Conservation (phyloP, 371 early-diverging fungal species). For the Mucor mucedo region DNA sequence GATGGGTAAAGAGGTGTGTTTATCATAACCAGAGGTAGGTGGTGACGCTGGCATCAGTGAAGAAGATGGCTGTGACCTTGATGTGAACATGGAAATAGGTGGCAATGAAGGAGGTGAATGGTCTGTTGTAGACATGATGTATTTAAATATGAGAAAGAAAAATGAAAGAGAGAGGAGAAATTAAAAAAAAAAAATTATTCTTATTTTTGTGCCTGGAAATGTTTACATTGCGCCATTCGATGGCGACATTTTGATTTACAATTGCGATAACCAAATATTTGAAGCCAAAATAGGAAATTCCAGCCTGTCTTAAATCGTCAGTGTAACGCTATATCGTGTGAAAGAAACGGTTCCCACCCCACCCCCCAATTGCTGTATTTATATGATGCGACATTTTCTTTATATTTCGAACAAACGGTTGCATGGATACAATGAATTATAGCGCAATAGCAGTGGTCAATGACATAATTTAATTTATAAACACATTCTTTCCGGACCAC, state of each 20-base stretch:
- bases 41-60: conserved; percentile 27
- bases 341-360: background rate
- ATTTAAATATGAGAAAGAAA: conserved; percentile 1
- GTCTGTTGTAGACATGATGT: background rate
- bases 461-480: background rate
- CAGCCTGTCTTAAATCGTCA: background rate
- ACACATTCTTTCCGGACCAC: conserved; percentile 2
- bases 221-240: conserved; percentile 31
- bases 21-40: conserved; percentile 18
- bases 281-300: conserved; percentile 15
- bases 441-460: no score
- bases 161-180: background rate
- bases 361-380: background rate
- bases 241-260: conserved; percentile 33
- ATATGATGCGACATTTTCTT: background rate
- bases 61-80: conserved; percentile 9
- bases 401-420: background rate
- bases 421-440: no score
- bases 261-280: conserved; percentile 27
- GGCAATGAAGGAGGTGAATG: conserved; percentile 14
- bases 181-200: conserved; percentile 3
- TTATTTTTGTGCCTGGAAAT: conserved; percentile 13
- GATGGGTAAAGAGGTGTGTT: conserved; percentile 15
- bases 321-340: conserved; percentile 6
- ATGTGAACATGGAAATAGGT: conserved; percentile 25